phyloP scores from a whole-genome alignment of 805 yeast genomes.

The Vanderwaltozyma yarrowii region DNA sequence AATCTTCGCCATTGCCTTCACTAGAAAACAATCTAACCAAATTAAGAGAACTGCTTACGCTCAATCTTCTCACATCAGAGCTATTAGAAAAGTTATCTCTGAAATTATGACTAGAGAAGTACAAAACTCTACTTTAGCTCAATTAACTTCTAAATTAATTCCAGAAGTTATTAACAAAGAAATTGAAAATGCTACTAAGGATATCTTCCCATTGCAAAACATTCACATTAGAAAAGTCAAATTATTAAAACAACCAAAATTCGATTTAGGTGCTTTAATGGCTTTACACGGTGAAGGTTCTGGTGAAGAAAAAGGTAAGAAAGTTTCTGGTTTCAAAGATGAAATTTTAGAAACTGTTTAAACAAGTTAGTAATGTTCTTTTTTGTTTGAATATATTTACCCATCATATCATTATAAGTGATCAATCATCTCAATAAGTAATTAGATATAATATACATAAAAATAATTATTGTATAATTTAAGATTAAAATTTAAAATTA shows the following conservation, averaged over 20 bases:
- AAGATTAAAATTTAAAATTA: too few relatives aligned
- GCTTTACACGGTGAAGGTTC: slow-evolving; percentile 95
- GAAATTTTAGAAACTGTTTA: slow-evolving; percentile 96
- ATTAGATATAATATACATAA: background rate
- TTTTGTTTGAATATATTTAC: background rate
- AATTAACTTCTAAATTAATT: slow-evolving; percentile 91
- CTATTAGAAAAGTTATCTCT: slow-evolving; percentile 91
- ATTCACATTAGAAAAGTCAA: slow-evolving; percentile 98
- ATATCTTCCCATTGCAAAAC: slow-evolving; percentile 95
- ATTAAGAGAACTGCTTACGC: slow-evolving; percentile 96
- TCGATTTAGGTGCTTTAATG: slow-evolving; percentile 92
- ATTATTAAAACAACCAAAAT: slow-evolving; percentile 96
- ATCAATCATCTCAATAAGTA: background rate
- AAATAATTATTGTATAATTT: background rate
- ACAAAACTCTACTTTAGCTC: slow-evolving; percentile 87
- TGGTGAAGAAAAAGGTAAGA: slow-evolving; percentile 95
- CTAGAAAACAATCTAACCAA: slow-evolving; percentile 95
- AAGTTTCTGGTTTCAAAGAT: slow-evolving; percentile 95
- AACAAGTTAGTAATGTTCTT: slow-evolving; percentile 17
- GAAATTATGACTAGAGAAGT: slow-evolving; percentile 97
- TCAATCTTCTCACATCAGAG: slow-evolving; percentile 94
- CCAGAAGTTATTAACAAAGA: slow-evolving; percentile 99
- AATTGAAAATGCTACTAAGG: slow-evolving; percentile 90
- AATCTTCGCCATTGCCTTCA: slow-evolving; percentile 95
- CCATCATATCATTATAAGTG: background rate